Evolutionary conservation across 2,329 filamentous ascomycete genomes (phyloP), one percentile per base, ranked within the genome.

Genomic region (Trichoderma oligosporum): DNA sequence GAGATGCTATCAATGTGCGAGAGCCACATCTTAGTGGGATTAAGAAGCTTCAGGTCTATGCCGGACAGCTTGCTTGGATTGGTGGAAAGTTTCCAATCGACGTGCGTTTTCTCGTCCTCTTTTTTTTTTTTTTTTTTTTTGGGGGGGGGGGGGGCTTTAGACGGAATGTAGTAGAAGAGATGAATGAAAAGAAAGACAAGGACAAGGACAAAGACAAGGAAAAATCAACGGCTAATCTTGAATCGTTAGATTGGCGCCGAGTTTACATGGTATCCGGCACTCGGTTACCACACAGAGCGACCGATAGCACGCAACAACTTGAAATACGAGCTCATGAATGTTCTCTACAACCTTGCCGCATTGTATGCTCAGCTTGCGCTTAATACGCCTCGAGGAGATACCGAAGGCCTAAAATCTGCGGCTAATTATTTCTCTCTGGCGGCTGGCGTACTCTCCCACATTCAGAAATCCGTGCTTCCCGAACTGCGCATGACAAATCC

Each of bases 81-180:
- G 85, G 87, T 55, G 91, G 90, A 61, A 99, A 99, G 76, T 97
- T 99, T 69, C 94, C 94, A 12, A 90, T 97, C 64, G 94, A 97
- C 75, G 88, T 93, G 57, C 64, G 68, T 66, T 4, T 18, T 16
- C 9, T 48, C n/a, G 8, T n/a, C 33, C 29, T 22, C 25, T 12
- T 3, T n/a, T 35, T 14, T 38, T 14, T 38, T n/a, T 3, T 38
- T n/a, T n/a, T n/a, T n/a, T n/a, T n/a, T n/a, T n/a, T n/a, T n/a
- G n/a, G n/a, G n/a, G n/a, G n/a, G n/a, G n/a, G n/a, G n/a, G n/a
- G n/a, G n/a, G n/a, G n/a, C 4, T 29, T 12, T 29, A 24, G 2
- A 1, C 11, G 3, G 35, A 8, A 20, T 14, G 3, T 3, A 3
- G n/a, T 8, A 7, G 35, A 6, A 29, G 4, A 18, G n/a, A 20